phyloP scores from a whole-genome alignment of 202 grass and related monocot genomes.

The Zoysia matrella region DNA sequence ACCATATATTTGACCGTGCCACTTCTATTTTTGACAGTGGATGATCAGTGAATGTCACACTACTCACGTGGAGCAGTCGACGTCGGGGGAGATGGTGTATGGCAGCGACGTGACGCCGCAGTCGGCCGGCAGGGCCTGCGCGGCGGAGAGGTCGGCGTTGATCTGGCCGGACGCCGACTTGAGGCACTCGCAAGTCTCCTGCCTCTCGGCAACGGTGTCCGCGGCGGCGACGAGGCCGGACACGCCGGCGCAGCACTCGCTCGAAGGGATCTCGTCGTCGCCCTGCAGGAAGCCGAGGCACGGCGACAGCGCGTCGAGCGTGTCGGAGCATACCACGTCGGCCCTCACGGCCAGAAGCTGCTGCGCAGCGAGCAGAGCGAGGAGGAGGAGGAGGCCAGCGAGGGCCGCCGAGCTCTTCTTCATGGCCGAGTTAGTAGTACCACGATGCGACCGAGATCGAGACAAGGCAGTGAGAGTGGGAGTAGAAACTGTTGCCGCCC shows the following conservation, averaged over 20 bases:
- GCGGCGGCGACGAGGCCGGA: conserved; percentile 34
- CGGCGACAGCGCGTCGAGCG: not conserved
- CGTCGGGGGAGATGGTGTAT: too few species aligned
- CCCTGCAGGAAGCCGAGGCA: conserved; percentile 62
- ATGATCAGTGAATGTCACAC: not conserved
- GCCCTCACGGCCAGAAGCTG: conserved; percentile 40
- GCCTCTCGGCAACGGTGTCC: conserved; percentile 21
- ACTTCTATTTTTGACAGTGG: not conserved
- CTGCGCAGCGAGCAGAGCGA: conserved; percentile 26
- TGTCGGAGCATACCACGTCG: conserved; percentile 46
- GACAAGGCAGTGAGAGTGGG: not conserved
- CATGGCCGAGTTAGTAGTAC: conserved; percentile 12
- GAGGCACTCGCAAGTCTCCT: conserved; percentile 66
- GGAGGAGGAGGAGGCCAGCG: conserved; percentile 19
- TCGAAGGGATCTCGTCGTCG: conserved; percentile 30
- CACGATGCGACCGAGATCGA: not conserved
- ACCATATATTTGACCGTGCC: not conserved
- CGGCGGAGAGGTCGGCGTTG: not conserved
- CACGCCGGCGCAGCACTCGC: conserved; percentile 60
- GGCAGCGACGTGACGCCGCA: too few species aligned
- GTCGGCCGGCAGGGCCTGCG: too few species aligned
- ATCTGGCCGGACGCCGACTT: conserved; percentile 40
- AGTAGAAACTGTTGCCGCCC: not conserved
- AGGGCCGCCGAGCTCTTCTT: conserved; percentile 34
- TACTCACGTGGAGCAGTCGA: conserved; percentile 13